phyloP scores from a whole-genome alignment of 345 rosid genomes.

The Hirschfeldia incana region DNA sequence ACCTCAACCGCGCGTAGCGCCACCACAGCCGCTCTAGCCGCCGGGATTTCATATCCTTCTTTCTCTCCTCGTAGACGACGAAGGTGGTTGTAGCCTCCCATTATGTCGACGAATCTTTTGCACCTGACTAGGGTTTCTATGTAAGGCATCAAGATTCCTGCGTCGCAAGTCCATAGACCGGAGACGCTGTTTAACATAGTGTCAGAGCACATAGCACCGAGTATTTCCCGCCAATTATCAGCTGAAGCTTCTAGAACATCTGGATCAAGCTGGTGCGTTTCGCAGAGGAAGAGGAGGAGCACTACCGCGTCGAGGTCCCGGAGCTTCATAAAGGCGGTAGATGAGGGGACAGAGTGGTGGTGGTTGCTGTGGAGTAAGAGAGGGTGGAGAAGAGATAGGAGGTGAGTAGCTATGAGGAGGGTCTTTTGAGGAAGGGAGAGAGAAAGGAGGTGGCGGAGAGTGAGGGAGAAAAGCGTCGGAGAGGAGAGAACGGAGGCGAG shows the following conservation, averaged over 20 bases:
- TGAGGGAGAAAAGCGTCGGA: constrained; percentile 70
- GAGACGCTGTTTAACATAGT: constrained; percentile 40
- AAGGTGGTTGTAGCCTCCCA: constrained; percentile 42
- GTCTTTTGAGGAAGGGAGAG: constrained; percentile 67
- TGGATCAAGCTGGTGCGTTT: constrained; percentile 65
- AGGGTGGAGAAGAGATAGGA: constrained; percentile 70
- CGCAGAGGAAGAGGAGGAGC: constrained; percentile 84
- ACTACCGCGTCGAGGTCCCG: constrained; percentile 80
- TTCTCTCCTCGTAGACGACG: constrained; percentile 27
- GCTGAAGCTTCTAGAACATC: constrained; percentile 48
- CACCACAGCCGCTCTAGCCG: constrained; percentile 64
- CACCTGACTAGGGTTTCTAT: constrained; percentile 66
- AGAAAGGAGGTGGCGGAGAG: constrained; percentile 76
- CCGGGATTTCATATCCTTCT: constrained; percentile 52
- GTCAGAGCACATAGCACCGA: constrained; percentile 39
- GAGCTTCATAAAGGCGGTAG: constrained; percentile 40
- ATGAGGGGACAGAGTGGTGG: constrained; percentile 27
- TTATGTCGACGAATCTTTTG: constrained; percentile 52
- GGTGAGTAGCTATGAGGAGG: constrained; percentile 78
- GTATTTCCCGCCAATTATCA: constrained; percentile 55
- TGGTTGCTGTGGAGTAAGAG: constrained; percentile 52
- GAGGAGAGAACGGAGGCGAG: constrained; percentile 72
- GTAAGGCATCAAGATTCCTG: constrained; percentile 61
- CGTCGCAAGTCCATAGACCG: constrained; percentile 51
- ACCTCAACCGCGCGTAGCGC: constrained; percentile 63